Evolutionary conservation across 257 asterid genomes (phyloP), one percentile per base, ranked within the genome.

Genomic region (Lycium ferocissimum): DNA sequence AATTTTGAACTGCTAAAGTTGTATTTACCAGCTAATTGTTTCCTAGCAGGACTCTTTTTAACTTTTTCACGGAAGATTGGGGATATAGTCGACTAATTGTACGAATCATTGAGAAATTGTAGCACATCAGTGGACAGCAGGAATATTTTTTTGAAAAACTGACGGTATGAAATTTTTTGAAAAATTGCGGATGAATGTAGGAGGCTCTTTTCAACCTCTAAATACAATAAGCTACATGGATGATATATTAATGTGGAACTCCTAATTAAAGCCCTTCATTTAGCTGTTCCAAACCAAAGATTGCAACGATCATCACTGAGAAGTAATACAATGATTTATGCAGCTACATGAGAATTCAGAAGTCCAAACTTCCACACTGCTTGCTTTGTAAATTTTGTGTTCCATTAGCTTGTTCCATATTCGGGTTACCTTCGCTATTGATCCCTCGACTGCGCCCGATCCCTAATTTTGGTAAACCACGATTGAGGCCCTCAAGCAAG

Each of bases 401-500:
- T 59, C 92, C 94, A 37, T 91, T 89, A 33, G 83, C 57, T 87
- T 85, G 89, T 80, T 81, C 87, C 5, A n/a, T 81, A 35, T 89
- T 90, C 81, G 86, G 86, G 66, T 35, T 84, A 38, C 73, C 86
- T 51, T 91, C 93, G 57, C 86, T 89, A 63, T 87, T 91, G 15
- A 85, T 33, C 75, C 86, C 95, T 63, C 94, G 92, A 86, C 87
- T 90, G 82, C 98, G 92, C 61, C 98, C 94, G 43, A 96, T 93
- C 8, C 99, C 99, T 85, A 93, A 87, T 89, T 94, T 96, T 26
- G 99, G 99, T 85, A 96, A 89, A 85, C 98, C 99, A 17, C 98
- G 98, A 84, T 94, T 96, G 67, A 96, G 92, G 49, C 98, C 98
- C 78, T 96, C 98, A 79, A 96, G 90, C 87, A 96, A 91, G 72